Conservation (phyloP, 2,329 filamentous ascomycete species). For the Graphiopsis chlorocephala region DNA sequence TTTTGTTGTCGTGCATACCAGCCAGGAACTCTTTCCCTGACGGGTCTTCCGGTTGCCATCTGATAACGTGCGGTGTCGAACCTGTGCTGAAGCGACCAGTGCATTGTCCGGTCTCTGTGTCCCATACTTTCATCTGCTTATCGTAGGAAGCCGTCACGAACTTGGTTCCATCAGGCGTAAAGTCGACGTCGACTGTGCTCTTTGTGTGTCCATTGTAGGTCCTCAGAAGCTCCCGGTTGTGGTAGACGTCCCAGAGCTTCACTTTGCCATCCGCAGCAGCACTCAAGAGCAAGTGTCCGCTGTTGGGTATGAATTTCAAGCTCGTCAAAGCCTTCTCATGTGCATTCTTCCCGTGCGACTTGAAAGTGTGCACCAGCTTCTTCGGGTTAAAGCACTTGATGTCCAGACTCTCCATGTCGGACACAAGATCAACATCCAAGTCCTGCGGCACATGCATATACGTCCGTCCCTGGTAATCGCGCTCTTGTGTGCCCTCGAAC, state of each 20-base stretch:
- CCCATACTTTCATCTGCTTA: conserved; percentile 95
- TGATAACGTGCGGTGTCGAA: conserved; percentile 90
- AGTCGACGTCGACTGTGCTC: conserved; percentile 83
- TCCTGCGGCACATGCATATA: conserved; percentile 98
- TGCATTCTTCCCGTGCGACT: conserved; percentile 56
- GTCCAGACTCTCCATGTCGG: conserved; percentile 68
- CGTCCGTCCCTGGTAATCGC: conserved; percentile 91
- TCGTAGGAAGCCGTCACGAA: conserved; percentile 94
- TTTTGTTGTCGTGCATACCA: conserved; percentile 98
- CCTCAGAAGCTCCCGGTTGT: conserved; percentile 80
- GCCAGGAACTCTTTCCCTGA: conserved; percentile 87
- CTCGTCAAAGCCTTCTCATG: conserved; percentile 79
- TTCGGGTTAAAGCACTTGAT: conserved; percentile 72
- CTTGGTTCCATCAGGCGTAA: conserved; percentile 75
- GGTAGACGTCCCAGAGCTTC: conserved; percentile 93
- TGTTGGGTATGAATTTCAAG: conserved; percentile 82
- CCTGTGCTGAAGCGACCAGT: conserved; percentile 86
- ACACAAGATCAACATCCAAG: conserved; percentile 75
- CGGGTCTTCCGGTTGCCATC: conserved; percentile 80
- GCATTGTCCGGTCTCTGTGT: conserved; percentile 90
- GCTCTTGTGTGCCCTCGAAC: conserved; percentile 79
- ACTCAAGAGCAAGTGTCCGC: conserved; percentile 84
- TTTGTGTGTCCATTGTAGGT: conserved; percentile 91
- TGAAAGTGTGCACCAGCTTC: conserved; percentile 89
- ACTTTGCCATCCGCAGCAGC: conserved; percentile 87